phyloP scores from a whole-genome alignment of 2,329 filamentous ascomycete genomes.

The Pseudocercospora crystallina region DNA sequence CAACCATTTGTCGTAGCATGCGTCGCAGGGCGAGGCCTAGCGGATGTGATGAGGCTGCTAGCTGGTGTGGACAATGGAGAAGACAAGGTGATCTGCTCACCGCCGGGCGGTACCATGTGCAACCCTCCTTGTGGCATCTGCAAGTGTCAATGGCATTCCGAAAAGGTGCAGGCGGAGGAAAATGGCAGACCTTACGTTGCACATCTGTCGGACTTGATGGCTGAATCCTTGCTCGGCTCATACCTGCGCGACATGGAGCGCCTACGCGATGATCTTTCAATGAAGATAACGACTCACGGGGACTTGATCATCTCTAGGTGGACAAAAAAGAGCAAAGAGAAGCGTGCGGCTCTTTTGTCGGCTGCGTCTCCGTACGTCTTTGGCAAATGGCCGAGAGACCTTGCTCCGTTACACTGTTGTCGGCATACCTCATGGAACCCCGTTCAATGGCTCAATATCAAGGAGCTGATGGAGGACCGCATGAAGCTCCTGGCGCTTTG shows the following conservation, averaged over 20 bases:
- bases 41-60: not conserved
- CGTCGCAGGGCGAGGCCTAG: not conserved
- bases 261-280: not conserved
- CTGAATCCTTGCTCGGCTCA: conserved; percentile 5
- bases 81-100: not conserved
- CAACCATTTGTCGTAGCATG: not conserved
- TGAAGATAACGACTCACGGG: not conserved
- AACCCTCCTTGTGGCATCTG: no score
- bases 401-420: not conserved
- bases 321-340: conserved; percentile 6
- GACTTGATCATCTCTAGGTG: conserved; percentile 4
- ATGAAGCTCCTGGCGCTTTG: not conserved
- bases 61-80: not conserved
- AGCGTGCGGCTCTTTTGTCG: not conserved
- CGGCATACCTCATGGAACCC: conserved; percentile 3
- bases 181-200: not conserved
- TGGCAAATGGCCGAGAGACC: not conserved
- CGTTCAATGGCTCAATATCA: conserved; percentile 3
- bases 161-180: no score
- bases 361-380: not conserved
- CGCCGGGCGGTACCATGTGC: not conserved
- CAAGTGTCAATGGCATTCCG: no score
- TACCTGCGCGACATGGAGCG: not conserved
- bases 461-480: conserved; percentile 3
- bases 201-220: not conserved